Base-by-base conservation (phyloP, 495 filamentous ascomycete genomes). In the Penicillium chermesinum region DNA sequence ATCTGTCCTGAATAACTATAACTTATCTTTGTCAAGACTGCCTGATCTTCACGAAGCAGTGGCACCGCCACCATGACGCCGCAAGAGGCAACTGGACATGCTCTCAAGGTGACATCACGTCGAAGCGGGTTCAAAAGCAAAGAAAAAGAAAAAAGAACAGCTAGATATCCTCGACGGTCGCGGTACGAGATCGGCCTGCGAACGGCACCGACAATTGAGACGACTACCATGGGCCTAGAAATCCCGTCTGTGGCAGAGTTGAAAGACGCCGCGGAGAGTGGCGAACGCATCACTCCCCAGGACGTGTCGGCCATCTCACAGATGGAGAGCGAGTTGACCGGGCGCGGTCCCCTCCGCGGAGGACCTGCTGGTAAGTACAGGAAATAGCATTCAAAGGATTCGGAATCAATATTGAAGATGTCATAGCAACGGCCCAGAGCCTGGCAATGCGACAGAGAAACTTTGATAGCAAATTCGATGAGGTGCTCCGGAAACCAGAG, bases 301-400 rank as follows among this genome's bases (percentile, higher is more conserved):
- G 64, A 69, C 38, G 64, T 66, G 0, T 65, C 64, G 13, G 44
- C 47, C 2, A 71, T 69, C 37, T 62, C 64, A 7, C 64, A 68
- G n/a, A 63, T 57, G 1, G 66, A 71, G 39, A 63, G 61, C 25
- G 53, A 59, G n/a, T 41, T 68, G 45, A 68, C 63, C 0, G 73
- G 75, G 13, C 68, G 69, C 1, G 71, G 74, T 9, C 72, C 75
- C 14, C 74, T 80, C 19, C 79, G 79, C 41, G 81, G 81, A 42
- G 80, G 80, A 12, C 73, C 80, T 32, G 71, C 72, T 8, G 71
- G 73, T 48, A 54, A 66, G 33, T 74, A n/a, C 63, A 30, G 10
- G 4, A 30, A 4, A 30, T 30, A 10, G 25, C 25, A 10, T 30
- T 30, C 33, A 16, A 8, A 20, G 14, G 13, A 8, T 43, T 27